Conservation (phyloP, 495 filamentous ascomycete genomes). For the Ramalina intermedia region DNA sequence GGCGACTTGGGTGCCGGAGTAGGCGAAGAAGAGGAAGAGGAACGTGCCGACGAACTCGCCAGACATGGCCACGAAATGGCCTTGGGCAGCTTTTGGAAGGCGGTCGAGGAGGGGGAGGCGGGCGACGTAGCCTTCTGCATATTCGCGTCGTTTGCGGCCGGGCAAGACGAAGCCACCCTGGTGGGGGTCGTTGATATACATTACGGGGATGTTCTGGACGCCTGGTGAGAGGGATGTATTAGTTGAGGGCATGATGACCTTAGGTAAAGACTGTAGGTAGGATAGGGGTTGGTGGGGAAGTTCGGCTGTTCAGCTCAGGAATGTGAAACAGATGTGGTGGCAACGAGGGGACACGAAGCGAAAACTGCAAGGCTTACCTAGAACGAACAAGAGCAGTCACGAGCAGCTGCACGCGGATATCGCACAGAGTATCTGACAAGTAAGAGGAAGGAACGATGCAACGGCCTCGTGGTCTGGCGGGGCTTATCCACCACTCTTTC, state of each 20-base stretch:
- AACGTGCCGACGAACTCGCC: slow-evolving; percentile 75
- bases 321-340: too few relatives aligned
- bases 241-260: too few relatives aligned
- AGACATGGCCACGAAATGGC: slow-evolving; percentile 43
- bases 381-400: too few relatives aligned
- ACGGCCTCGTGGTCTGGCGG: too few relatives aligned
- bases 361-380: too few relatives aligned
- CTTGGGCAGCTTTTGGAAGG: slow-evolving; percentile 20
- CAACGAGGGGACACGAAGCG: too few relatives aligned
- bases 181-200: not conserved
- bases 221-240: not conserved
- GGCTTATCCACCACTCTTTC: not conserved
- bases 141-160: slow-evolving; percentile 6
- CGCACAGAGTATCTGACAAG: too few relatives aligned
- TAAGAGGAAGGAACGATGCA: too few relatives aligned
- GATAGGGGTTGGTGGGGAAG: too few relatives aligned
- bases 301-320: too few relatives aligned
- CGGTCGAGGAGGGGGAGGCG: not conserved
- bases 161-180: slow-evolving; percentile 4
- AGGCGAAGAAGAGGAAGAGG: slow-evolving; percentile 69
- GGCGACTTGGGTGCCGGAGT: slow-evolving; percentile 61
- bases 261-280: too few relatives aligned
- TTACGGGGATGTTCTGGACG: not conserved
- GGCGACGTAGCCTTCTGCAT: not conserved
- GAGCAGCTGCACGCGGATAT: too few relatives aligned